Evolutionary conservation across 2,329 filamentous ascomycete species (phyloP).

Genomic region (Sclerotinia glacialis): DNA sequence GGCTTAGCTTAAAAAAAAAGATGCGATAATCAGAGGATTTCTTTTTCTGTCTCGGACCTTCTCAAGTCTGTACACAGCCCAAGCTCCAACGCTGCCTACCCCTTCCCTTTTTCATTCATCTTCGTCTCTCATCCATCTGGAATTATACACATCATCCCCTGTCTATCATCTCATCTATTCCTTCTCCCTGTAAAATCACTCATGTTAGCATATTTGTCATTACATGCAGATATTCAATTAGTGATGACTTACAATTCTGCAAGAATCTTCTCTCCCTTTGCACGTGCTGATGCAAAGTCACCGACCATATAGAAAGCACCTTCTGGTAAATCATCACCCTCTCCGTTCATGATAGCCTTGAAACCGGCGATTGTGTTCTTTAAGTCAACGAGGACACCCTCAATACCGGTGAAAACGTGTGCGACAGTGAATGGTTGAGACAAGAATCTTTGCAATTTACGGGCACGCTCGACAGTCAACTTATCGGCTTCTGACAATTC

Average conservation of each 20-base stretch:
- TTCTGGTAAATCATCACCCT: slow-evolving; percentile 94
- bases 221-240: not conserved
- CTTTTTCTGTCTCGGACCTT: slow-evolving; percentile 23
- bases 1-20: slow-evolving; percentile 26
- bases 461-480: slow-evolving; percentile 99
- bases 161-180: slow-evolving; percentile 24
- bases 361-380: slow-evolving; percentile 98
- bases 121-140: slow-evolving; percentile 31
- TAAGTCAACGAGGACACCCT: slow-evolving; percentile 90
- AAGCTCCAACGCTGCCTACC: slow-evolving; percentile 24
- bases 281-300: slow-evolving; percentile 85
- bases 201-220: not conserved
- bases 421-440: slow-evolving; percentile 95
- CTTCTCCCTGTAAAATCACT: slow-evolving; percentile 23
- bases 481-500: slow-evolving; percentile 99
- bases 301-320: slow-evolving; percentile 67
- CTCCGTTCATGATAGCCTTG: slow-evolving; percentile 81
- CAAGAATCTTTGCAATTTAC: slow-evolving; percentile 99
- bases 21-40: slow-evolving; percentile 31
- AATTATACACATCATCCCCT: slow-evolving; percentile 29
- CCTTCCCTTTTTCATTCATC: slow-evolving; percentile 25
- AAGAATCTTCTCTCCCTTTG: slow-evolving; percentile 99
- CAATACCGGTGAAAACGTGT: slow-evolving; percentile 70
- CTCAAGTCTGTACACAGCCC: slow-evolving; percentile 34
- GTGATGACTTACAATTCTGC: slow-evolving; percentile 63